Conservation (phyloP, 2,329 filamentous ascomycete species). For the Aspergillus ustus region DNA sequence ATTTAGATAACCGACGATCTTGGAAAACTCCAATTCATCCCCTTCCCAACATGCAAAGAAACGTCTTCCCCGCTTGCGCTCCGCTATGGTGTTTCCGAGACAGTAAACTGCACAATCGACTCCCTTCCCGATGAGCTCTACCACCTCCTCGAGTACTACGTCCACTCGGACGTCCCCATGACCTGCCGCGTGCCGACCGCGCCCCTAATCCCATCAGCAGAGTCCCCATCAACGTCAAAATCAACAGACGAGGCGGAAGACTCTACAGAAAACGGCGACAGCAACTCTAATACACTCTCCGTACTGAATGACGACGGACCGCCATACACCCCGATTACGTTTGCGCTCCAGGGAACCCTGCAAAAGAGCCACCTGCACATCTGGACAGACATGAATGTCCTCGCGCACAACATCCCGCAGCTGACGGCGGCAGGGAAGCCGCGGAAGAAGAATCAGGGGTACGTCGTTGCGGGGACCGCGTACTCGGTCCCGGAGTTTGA, state of each 20-base stretch:
- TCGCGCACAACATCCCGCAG: conserved; percentile 66
- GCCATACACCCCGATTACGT: conserved; percentile 73
- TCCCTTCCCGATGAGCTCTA: conserved; percentile 58
- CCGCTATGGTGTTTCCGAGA: conserved; percentile 73
- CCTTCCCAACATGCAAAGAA: conserved; percentile 89
- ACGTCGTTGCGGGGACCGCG: conserved; percentile 83
- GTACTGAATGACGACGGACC: conserved; percentile 34
- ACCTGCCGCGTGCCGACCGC: conserved; percentile 86
- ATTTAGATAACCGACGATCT: conserved; percentile 71
- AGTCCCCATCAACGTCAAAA: conserved; percentile 1
- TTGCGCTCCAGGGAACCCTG: conserved; percentile 86
- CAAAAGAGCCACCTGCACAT: conserved; percentile 90
- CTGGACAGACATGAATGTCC: conserved; percentile 84
- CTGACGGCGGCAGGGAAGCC: conserved; percentile 14
- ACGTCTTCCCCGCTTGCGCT: conserved; percentile 82
- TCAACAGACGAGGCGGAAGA: conserved; percentile 28
- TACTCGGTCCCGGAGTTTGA: conserved; percentile 79
- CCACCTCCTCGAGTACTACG: conserved; percentile 77
- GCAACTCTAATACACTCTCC: conserved; percentile 50
- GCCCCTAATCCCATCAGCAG: conserved; percentile 55
- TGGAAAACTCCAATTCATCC: conserved; percentile 87
- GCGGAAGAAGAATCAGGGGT: conserved; percentile 66
- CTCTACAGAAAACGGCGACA: conserved; percentile 30
- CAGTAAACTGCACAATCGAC: conserved; percentile 61
- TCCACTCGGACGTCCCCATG: conserved; percentile 93